A percentile compares a stretch with the other conserved stretches of the same genome.
Conservation (phyloP, 371 early-diverging fungal species). For the Mortierella sp. region DNA sequence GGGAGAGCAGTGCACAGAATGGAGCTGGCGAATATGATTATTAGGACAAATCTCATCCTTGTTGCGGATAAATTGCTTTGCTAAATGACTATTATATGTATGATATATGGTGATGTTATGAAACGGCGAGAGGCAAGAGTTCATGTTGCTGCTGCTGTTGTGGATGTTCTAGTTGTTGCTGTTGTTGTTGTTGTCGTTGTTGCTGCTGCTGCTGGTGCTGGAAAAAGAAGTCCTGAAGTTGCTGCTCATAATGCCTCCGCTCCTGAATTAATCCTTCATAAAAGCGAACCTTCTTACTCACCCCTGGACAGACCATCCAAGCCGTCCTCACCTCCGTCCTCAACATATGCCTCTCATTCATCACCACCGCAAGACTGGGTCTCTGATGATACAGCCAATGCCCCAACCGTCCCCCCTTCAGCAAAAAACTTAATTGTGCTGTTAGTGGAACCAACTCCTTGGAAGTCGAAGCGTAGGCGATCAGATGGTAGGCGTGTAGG, state of each 20-base stretch:
- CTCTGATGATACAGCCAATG: constrained; percentile 38
- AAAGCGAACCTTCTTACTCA: constrained; percentile 37
- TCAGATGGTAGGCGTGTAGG: constrained; percentile 32
- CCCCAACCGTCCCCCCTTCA: constrained; percentile 26
- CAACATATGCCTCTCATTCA: constrained; percentile 34
- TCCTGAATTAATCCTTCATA: constrained; percentile 41
- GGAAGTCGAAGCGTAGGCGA: constrained; percentile 25
- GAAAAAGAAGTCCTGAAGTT: constrained; percentile 9
- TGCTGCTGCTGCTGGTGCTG: constrained; percentile 12
- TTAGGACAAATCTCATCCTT: constrained; percentile 3
- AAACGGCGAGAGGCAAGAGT: background rate
- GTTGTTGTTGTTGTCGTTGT: constrained; percentile 11
- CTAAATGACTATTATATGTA: background rate
- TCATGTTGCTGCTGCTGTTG: constrained; percentile 13
- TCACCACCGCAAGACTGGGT: constrained; percentile 30
- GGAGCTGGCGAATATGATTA: constrained; percentile 54
- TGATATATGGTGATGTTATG: background rate
- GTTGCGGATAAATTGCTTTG: background rate
- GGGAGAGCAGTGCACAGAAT: constrained; percentile 51
- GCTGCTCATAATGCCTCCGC: constrained; percentile 19
- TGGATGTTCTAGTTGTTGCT: background rate
- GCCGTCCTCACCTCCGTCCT: constrained; percentile 41
- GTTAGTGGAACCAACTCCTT: constrained; percentile 30
- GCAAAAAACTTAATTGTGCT: constrained; percentile 29
- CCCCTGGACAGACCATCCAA: constrained; percentile 50